phyloP scores from a whole-genome alignment of 805 yeast genomes.

The Metschnikowia aberdeeniae region DNA sequence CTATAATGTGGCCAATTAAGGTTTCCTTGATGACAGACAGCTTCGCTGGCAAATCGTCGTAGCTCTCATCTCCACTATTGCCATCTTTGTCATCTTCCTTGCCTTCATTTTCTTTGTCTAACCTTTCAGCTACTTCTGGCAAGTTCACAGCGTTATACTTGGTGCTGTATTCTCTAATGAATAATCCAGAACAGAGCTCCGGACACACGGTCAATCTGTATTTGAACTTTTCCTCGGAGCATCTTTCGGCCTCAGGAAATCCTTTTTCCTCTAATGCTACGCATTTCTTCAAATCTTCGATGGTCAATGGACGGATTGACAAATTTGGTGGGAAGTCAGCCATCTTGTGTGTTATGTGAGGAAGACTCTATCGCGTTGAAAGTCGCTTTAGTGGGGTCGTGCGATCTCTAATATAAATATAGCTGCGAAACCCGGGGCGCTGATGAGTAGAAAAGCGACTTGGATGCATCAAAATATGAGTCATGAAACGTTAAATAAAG shows the following conservation, averaged over 20 bases:
- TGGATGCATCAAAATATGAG: no score
- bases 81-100: constrained; percentile 15
- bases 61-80: constrained; percentile 25
- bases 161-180: constrained; percentile 61
- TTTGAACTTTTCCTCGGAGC: constrained; percentile 52
- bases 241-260: constrained; percentile 68
- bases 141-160: constrained; percentile 40
- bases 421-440: no score
- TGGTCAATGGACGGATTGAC: constrained; percentile 27
- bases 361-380: neutral
- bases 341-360: constrained; percentile 20
- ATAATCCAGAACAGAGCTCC: constrained; percentile 85
- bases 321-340: constrained; percentile 45
- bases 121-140: constrained; percentile 36
- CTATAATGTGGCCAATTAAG: constrained; percentile 75
- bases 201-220: constrained; percentile 83
- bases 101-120: constrained; percentile 23
- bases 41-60: constrained; percentile 41
- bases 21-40: constrained; percentile 55
- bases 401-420: neutral
- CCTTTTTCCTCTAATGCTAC: constrained; percentile 60
- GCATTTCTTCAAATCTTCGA: constrained; percentile 60
- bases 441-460: no score
- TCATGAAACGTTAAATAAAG: no score
- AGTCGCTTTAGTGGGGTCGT: neutral